Evolutionary conservation across 768 basidiomycete species (phyloP).

Genomic region (Gautieria morchelliformis): DNA sequence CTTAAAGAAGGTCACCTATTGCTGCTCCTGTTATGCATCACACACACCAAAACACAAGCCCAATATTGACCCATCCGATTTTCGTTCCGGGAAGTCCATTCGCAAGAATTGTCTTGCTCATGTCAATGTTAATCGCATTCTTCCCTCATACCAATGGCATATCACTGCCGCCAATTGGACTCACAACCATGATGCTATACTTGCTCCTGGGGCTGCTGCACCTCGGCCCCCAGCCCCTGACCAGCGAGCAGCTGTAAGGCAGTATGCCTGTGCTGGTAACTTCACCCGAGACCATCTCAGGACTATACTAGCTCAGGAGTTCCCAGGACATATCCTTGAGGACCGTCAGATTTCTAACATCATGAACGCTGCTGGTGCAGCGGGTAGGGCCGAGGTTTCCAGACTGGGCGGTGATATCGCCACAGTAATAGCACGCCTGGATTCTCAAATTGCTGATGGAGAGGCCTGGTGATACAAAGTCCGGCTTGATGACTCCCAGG

Average conservation of each 20-base stretch:
- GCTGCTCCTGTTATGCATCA: no score
- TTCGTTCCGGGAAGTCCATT: constrained; percentile 13
- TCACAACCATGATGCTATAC: no score
- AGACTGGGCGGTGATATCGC: not conserved
- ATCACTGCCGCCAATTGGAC: no score
- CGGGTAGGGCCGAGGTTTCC: not conserved
- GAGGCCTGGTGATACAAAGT: constrained; percentile 7
- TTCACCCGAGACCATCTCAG: constrained; percentile 6
- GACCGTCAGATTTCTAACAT: not conserved
- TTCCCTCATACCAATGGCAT: no score
- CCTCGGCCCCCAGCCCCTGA: constrained; percentile 3
- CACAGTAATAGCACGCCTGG: not conserved
- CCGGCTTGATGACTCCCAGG: constrained; percentile 14
- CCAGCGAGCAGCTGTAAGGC: not conserved
- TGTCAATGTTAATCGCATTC: no score
- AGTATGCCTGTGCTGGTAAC: no score
- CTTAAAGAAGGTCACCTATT: no score
- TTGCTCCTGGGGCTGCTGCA: constrained; percentile 9
- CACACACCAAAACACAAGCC: constrained; percentile 10
- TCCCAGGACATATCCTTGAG: not conserved
- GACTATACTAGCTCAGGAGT: constrained; percentile 6
- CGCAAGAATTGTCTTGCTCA: no score
- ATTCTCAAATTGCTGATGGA: not conserved
- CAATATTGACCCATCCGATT: constrained; percentile 15
- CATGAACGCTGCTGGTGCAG: not conserved